Percentiles rank a stretch among this genome's conserved stretches.
Evolutionary conservation across 495 filamentous ascomycete genomes (phyloP).

Genomic region (Penicillium bovifimosum): DNA sequence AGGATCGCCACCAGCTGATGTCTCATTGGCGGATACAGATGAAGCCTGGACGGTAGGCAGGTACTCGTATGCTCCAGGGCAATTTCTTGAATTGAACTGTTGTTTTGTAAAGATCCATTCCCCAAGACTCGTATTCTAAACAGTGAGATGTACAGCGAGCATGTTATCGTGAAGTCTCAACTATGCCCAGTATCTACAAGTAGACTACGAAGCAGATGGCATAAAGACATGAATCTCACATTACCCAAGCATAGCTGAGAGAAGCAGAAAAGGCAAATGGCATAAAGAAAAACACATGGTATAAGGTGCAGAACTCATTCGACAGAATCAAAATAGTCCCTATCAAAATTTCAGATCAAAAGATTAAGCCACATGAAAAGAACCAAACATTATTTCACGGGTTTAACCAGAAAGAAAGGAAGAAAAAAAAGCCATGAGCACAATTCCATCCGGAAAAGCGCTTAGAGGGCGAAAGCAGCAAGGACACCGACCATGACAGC

Average conservation of each 20-base stretch:
- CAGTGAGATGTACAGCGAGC: too few species aligned
- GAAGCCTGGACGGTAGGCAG: too few species aligned
- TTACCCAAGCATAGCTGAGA: slow-evolving; percentile 6
- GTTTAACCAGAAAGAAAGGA: slow-evolving; percentile 1
- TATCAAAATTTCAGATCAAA: not conserved
- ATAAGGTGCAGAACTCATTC: not conserved
- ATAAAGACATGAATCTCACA: slow-evolving; percentile 10
- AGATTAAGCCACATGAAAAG: slow-evolving; percentile 1
- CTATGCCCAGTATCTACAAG: not conserved
- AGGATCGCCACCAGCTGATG: too few species aligned
- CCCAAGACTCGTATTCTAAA: too few species aligned
- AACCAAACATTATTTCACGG: slow-evolving; percentile 1
- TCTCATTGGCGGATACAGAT: too few species aligned
- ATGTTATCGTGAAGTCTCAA: not conserved
- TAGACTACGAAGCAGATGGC: not conserved
- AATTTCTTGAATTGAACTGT: too few species aligned
- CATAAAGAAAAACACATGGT: slow-evolving; percentile 1
- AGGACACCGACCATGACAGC: slow-evolving; percentile 40
- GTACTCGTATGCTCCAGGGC: too few species aligned
- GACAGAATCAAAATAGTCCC: not conserved
- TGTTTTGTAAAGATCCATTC: too few species aligned
- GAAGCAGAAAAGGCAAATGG: not conserved
- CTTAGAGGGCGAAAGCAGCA: slow-evolving; percentile 42
- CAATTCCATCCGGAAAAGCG: not conserved
- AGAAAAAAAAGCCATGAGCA: not conserved